Conservation (phyloP, 2,329 filamentous ascomycete species). For the Phialemonium atrogriseum region DNA sequence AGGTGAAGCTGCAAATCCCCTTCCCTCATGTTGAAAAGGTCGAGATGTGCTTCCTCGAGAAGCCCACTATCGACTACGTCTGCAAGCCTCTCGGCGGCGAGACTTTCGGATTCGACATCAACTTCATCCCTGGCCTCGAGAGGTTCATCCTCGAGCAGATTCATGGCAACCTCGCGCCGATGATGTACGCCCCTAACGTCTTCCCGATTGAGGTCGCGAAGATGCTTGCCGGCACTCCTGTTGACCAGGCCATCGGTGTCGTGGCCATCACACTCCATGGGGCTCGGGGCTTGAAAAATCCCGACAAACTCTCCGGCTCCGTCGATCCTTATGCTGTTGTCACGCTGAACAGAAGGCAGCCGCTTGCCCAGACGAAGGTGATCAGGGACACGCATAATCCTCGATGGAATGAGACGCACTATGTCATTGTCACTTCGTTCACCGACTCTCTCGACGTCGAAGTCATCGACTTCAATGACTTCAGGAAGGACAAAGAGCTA, state of each 20-base stretch:
- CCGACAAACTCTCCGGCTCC: conserved; percentile 85
- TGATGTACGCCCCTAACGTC: conserved; percentile 97
- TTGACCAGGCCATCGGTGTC: conserved; percentile 94
- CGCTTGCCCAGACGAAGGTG: conserved; percentile 83
- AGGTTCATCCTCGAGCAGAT: conserved; percentile 93
- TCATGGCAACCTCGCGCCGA: conserved; percentile 84
- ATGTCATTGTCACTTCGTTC: conserved; percentile 87
- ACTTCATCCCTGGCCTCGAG: conserved; percentile 94
- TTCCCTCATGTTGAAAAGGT: conserved; percentile 94
- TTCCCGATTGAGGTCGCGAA: conserved; percentile 98
- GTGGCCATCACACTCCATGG: conserved; percentile 86
- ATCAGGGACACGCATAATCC: conserved; percentile 79
- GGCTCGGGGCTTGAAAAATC: conserved; percentile 87
- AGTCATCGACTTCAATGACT: conserved; percentile 89
- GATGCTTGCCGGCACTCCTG: conserved; percentile 87
- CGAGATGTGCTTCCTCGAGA: conserved; percentile 89
- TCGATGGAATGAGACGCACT: conserved; percentile 93
- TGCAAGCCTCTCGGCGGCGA: conserved; percentile 97
- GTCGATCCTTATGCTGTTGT: conserved; percentile 84
- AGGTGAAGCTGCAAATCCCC: conserved; percentile 92
- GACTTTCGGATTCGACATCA: conserved; percentile 94
- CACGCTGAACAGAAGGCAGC: conserved; percentile 73
- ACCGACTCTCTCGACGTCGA: conserved; percentile 80
- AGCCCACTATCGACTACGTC: conserved; percentile 87
- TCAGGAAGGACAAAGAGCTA: conserved; percentile 92